Conservation (phyloP, 2,329 filamentous ascomycete species). For the Alternaria burnsii region DNA sequence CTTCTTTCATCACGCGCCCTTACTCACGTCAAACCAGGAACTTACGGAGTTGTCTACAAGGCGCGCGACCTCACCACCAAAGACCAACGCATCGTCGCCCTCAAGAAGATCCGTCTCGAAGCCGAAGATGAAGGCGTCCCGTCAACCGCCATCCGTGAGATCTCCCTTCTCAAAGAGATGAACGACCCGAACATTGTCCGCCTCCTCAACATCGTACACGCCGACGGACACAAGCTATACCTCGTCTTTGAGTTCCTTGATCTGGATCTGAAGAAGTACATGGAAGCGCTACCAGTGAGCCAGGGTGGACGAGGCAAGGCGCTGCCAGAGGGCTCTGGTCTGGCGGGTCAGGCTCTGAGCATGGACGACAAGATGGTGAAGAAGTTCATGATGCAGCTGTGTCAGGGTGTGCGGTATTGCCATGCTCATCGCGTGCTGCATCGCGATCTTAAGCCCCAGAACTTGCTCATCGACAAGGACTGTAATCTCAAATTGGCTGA, state of each 20-base stretch:
- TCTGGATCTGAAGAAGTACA: conserved; percentile 93
- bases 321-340: conserved; percentile 77
- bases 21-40: conserved; percentile 65
- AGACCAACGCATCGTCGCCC: conserved; percentile 81
- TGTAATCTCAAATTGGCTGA: conserved; percentile 91
- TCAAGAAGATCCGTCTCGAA: conserved; percentile 96
- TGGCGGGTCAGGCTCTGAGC: conserved; percentile 71
- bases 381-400: conserved; percentile 91
- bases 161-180: conserved; percentile 94
- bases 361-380: conserved; percentile 84
- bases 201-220: conserved; percentile 90
- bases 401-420: conserved; percentile 85
- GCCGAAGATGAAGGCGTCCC: conserved; percentile 95
- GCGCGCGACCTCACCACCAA: conserved; percentile 83
- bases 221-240: conserved; percentile 93
- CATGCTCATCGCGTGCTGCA: conserved; percentile 88
- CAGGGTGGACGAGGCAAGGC: conserved; percentile 87
- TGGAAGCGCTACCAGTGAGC: conserved; percentile 85
- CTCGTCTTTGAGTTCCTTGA: conserved; percentile 93
- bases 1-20: not conserved
- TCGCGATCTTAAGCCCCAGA: conserved; percentile 90
- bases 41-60: conserved; percentile 96
- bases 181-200: conserved; percentile 88
- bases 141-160: conserved; percentile 91
- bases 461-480: conserved; percentile 83